phyloP scores from a whole-genome alignment of 176 grass and related monocot species.

The Dendrocalamus sinicus region DNA sequence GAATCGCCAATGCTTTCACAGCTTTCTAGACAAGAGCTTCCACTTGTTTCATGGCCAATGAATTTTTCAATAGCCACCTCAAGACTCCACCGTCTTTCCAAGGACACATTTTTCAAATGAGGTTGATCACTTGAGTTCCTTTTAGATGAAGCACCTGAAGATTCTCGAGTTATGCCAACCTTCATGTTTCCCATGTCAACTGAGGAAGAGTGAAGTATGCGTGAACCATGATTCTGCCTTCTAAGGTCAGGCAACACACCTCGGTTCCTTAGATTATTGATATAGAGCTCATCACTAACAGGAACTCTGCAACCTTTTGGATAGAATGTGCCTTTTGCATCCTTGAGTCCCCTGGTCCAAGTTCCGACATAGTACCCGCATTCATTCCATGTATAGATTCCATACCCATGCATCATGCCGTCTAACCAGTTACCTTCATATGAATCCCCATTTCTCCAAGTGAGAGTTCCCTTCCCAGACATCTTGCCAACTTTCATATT shows the following conservation, averaged over 20 bases:
- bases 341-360: slow-evolving; percentile 95
- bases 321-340: slow-evolving; percentile 93
- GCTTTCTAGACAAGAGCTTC: slow-evolving; percentile 48
- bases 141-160: slow-evolving; percentile 40
- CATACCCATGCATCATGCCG: slow-evolving; percentile 87
- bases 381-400: slow-evolving; percentile 83
- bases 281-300: slow-evolving; percentile 65
- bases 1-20: slow-evolving; percentile 59
- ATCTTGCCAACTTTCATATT: slow-evolving; percentile 92
- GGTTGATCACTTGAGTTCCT: slow-evolving; percentile 49
- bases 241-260: slow-evolving; percentile 79
- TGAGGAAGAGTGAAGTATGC: slow-evolving; percentile 74
- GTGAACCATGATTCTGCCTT: slow-evolving; percentile 71
- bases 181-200: slow-evolving; percentile 88
- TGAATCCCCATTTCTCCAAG: slow-evolving; percentile 88
- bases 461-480: slow-evolving; percentile 85
- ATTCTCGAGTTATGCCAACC: slow-evolving; percentile 47
- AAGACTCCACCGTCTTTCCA: slow-evolving; percentile 94
- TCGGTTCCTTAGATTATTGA: slow-evolving; percentile 74
- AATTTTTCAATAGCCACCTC: slow-evolving; percentile 87
- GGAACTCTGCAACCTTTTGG: slow-evolving; percentile 86
- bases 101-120: slow-evolving; percentile 64
- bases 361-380: slow-evolving; percentile 85
- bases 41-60: slow-evolving; percentile 63
- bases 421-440: slow-evolving; percentile 95